A percentile compares a stretch with the other conserved stretches of the same genome.
Conservation (phyloP, 2,329 filamentous ascomycete genomes). For the Tolypocladium ophioglossoides region DNA sequence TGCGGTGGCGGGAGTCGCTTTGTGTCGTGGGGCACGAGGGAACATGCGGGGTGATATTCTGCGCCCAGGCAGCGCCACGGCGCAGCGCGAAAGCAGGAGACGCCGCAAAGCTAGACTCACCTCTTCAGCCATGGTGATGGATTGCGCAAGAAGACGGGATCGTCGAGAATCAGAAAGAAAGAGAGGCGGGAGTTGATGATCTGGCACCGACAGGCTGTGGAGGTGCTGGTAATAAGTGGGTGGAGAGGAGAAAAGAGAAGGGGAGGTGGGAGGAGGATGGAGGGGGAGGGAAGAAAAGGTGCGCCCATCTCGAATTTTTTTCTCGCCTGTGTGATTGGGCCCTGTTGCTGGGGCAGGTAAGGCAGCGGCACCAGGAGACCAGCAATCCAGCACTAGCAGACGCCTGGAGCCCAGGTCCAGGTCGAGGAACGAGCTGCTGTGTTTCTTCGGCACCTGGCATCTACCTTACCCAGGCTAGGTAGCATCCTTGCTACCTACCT, state of each 20-base stretch:
- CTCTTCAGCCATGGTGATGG: slow-evolving; percentile 49
- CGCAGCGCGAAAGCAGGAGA: slow-evolving; percentile 11
- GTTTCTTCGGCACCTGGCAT: neutral
- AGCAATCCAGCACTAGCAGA: neutral
- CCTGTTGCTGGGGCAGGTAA: neutral
- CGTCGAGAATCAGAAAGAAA: slow-evolving; percentile 9
- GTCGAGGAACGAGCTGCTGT: neutral
- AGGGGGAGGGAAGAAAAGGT: slow-evolving; percentile 14
- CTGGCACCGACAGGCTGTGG: slow-evolving; percentile 8
- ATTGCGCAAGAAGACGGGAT: slow-evolving; percentile 27
- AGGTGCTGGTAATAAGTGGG: slow-evolving; percentile 12
- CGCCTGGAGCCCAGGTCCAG: neutral
- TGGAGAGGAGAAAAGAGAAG: slow-evolving; percentile 8
- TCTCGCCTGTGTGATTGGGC: slow-evolving; percentile 25
- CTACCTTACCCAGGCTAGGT: too few relatives aligned
- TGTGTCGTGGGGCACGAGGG: slow-evolving; percentile 25
- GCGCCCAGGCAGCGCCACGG: slow-evolving; percentile 10
- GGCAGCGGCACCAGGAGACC: neutral
- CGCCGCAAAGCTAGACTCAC: slow-evolving; percentile 27
- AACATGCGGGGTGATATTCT: slow-evolving; percentile 38
- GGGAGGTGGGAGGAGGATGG: slow-evolving; percentile 17
- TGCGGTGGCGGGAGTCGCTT: slow-evolving; percentile 4
- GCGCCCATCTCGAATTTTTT: slow-evolving; percentile 23
- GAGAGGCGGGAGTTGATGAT: slow-evolving; percentile 12
- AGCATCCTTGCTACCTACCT: too few relatives aligned